Conservation (phyloP, 139 green algal species). For the Tetratostichococcus sp. region DNA sequence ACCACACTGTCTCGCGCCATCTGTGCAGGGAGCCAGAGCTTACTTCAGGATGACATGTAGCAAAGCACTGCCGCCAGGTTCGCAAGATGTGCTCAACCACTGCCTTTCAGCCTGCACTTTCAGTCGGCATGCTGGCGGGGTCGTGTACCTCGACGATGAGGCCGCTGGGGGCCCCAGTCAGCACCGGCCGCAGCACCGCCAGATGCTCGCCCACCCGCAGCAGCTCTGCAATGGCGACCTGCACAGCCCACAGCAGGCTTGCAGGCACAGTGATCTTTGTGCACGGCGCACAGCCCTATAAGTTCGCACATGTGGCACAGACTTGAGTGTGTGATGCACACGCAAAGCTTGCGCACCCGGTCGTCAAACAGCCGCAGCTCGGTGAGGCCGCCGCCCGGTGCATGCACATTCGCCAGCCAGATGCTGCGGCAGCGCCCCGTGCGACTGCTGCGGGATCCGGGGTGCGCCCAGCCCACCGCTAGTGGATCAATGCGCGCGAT, state of each 20-base stretch:
- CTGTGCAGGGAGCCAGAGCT: background rate
- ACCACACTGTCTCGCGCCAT: background rate
- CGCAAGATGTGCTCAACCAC: no score
- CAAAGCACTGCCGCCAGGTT: background rate
- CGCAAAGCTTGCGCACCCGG: background rate
- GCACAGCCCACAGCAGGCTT: no score
- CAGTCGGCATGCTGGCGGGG: no score
- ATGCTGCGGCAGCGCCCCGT: background rate
- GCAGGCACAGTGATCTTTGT: no score
- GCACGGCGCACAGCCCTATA: no score
- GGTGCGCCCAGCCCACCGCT: background rate
- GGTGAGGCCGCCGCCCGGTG: background rate
- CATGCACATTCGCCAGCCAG: background rate
- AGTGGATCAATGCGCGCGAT: background rate
- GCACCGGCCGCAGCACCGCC: background rate
- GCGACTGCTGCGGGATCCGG: background rate
- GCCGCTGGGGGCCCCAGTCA: background rate
- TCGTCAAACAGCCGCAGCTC: background rate
- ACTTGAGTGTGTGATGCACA: no score
- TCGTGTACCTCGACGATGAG: background rate
- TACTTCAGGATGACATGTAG: no score
- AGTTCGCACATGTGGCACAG: no score
- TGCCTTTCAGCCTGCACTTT: no score
- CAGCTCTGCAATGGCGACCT: background rate
- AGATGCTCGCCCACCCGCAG: background rate